Conservation (phyloP, 768 basidiomycete genomes). For the Macrolepiota albuminosa region DNA sequence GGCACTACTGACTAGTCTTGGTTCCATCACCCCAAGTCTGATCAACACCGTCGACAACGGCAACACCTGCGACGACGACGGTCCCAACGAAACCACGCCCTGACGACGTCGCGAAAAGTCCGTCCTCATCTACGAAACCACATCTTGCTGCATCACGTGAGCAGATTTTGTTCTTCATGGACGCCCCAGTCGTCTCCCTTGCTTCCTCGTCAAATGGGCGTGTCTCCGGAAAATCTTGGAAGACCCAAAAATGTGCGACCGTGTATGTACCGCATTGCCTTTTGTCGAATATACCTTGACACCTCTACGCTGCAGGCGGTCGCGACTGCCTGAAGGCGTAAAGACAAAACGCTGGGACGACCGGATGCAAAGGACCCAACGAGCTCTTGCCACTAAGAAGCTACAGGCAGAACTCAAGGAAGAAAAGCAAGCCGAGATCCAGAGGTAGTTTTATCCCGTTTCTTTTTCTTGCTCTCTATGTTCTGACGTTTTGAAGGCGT, state of each 20-base stretch:
- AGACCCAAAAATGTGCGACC: constrained; percentile 42
- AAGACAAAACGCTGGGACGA: constrained; percentile 65
- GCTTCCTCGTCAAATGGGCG: constrained; percentile 62
- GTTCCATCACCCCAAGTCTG: neutral
- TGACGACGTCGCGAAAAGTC: neutral
- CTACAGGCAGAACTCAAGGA: constrained; percentile 69
- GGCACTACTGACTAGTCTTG: neutral
- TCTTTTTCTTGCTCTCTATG: neutral
- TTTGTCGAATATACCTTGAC: constrained; percentile 6
- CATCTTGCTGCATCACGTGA: constrained; percentile 1
- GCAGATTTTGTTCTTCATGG: constrained; percentile 1
- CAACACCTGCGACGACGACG: neutral
- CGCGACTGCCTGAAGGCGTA: constrained; percentile 59
- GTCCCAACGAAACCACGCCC: neutral
- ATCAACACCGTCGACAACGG: neutral
- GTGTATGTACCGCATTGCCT: constrained; percentile 32
- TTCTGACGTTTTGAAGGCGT: constrained; percentile 36
- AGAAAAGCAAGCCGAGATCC: constrained; percentile 66
- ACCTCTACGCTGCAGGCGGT: constrained; percentile 42
- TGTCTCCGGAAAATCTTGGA: constrained; percentile 70
- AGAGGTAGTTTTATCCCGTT: constrained; percentile 38
- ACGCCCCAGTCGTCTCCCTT: constrained; percentile 28
- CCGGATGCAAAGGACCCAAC: constrained; percentile 65
- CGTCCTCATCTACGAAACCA: neutral
- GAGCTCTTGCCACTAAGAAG: constrained; percentile 66